Base-by-base conservation (phyloP, 306 rosid genomes). In the Malus sylvestris region DNA sequence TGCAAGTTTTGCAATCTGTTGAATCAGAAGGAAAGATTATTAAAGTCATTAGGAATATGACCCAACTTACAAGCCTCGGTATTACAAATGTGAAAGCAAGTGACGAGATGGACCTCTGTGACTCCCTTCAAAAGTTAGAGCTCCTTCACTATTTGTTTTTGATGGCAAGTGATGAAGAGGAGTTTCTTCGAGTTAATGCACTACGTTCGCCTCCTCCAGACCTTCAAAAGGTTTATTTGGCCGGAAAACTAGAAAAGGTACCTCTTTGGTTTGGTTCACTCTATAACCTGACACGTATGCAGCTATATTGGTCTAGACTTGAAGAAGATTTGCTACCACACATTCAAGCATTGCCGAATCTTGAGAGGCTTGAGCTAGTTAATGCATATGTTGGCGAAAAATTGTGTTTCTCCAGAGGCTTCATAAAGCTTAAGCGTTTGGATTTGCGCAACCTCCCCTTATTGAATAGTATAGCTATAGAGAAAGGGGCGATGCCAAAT, bases 211-310 rank as follows among this genome's bases (percentile, higher is more conserved):
- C 40, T 35, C 40, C 40, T 35, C 40, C 40, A 35, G 40, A 6
- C 40, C 40, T 35, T 35, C 40, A 35, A 35, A 35, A 1, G 40
- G 2, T 35, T 35, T 0, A 6, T 0, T 38, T 74, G 23, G 1
- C 12, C 3, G 83, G 79, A 4, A 80, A 74, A 44, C 63, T 80
- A n/a, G 65, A 59, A 19, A 73, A 0, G 12, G 27, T 74, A 14
- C 83, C 80, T 12, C 12, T 3, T 1, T 81, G 72, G 77, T 70
- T 76, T 9, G 7, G 60, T 45, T 78, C 71, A 59, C 70, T 70
- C 9, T 29, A 70, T 5, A 45, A n/a, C 42, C 32, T 78, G 8
- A 60, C 14, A 10, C 0, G 1, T 46, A 3, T 78, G 51, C 2
- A 6, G 2, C 57, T 78, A 15, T 22, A 0, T 49, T 61, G 76